Conservation (phyloP, 129 eudicot genomes). For the Smallanthus sonchifolius region DNA sequence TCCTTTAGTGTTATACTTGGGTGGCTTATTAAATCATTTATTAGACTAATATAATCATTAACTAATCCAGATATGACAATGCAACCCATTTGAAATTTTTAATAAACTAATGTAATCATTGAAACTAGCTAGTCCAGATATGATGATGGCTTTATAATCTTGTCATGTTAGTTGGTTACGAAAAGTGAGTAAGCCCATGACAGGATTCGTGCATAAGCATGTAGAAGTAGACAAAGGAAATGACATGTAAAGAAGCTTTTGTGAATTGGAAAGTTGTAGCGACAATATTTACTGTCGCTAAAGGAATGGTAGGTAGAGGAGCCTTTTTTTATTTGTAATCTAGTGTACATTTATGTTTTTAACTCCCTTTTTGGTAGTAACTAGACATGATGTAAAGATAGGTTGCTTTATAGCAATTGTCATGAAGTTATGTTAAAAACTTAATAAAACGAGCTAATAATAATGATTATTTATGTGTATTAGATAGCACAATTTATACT, state of each 20-base stretch:
- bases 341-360: not conserved
- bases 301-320: not conserved
- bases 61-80: too few relatives aligned
- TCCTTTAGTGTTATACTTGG: too few relatives aligned
- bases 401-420: too few relatives aligned
- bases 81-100: too few relatives aligned
- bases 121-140: not conserved
- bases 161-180: not conserved
- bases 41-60: too few relatives aligned
- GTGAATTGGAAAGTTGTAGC: not conserved
- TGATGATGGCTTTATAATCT: not conserved
- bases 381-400: too few relatives aligned
- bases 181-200: not conserved
- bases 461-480: too few relatives aligned
- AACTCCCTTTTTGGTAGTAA: not conserved
- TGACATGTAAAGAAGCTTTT: constrained; percentile 15
- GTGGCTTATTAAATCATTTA: too few relatives aligned
- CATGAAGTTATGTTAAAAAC: too few relatives aligned
- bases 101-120: too few relatives aligned
- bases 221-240: constrained; percentile 11
- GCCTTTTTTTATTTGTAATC: not conserved
- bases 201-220: constrained; percentile 5
- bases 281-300: constrained; percentile 2
- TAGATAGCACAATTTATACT: too few relatives aligned
- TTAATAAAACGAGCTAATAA: too few relatives aligned